A percentile compares a stretch with the other conserved stretches of the same genome.
These are phyloP conservation scores for Pyrus bretschneideri DNA, from an alignment of 306 rosid genomes.

Conservation along the genomic window DNA sequence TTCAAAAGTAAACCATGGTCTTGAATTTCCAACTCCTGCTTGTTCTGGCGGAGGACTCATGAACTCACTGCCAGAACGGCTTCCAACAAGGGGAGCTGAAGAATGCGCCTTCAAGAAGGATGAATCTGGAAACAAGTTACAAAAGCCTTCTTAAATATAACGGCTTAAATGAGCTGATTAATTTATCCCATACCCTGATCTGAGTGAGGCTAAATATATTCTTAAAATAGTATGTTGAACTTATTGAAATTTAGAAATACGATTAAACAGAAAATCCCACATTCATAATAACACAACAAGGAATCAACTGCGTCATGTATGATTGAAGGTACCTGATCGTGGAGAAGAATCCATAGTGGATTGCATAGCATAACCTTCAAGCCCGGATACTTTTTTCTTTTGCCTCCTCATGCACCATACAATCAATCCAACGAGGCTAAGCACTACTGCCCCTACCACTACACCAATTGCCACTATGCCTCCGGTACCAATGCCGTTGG, in stretches of 20 bases:
- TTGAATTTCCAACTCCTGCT: slow-evolving; percentile 66
- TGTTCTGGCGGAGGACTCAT: slow-evolving; percentile 49
- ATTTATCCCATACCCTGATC: background rate
- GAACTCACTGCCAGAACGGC: slow-evolving; percentile 46
- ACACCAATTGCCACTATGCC: slow-evolving; percentile 44
- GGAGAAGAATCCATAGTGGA: slow-evolving; percentile 44
- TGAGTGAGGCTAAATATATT: background rate
- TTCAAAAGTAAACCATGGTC: slow-evolving; percentile 80
- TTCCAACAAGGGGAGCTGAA: slow-evolving; percentile 57
- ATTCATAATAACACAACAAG: background rate
- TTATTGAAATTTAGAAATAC: background rate
- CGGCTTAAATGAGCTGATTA: background rate
- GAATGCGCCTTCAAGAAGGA: slow-evolving; percentile 60
- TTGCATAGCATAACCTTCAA: slow-evolving; percentile 59
- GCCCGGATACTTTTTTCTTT: slow-evolving; percentile 36
- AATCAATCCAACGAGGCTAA: slow-evolving; percentile 52
- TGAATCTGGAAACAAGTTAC: slow-evolving; percentile 51
- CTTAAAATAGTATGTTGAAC: background rate
- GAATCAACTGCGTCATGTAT: background rate
- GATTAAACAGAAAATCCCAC: background rate
- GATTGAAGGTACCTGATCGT: slow-evolving; percentile 48
- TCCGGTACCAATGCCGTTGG: slow-evolving; percentile 41
- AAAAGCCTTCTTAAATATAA: slow-evolving; percentile 9
- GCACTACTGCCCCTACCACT: slow-evolving; percentile 38
- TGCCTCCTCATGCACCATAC: slow-evolving; percentile 60